Evolutionary conservation across 2,329 filamentous ascomycete species (phyloP).

Genomic region (Colletotrichum liaoningense): DNA sequence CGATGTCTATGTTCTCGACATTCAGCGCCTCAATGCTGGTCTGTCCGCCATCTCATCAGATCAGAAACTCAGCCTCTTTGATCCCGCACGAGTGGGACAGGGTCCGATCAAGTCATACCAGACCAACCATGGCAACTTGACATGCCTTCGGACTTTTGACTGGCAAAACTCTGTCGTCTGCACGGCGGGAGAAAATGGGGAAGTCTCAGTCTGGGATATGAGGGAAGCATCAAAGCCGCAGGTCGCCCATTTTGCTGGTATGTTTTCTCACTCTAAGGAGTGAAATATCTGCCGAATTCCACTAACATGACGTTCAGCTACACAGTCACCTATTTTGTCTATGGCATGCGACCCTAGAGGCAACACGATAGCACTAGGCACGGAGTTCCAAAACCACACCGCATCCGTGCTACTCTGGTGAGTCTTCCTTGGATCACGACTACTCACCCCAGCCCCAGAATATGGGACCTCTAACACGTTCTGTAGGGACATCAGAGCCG

Average conservation of each 20-base stretch:
- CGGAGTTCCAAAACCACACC: slow-evolving; percentile 74
- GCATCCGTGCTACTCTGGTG: slow-evolving; percentile 73
- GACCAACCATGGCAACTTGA: slow-evolving; percentile 71
- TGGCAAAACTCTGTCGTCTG: slow-evolving; percentile 65
- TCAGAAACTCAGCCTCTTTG: slow-evolving; percentile 74
- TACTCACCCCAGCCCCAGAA: not conserved
- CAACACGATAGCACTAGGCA: slow-evolving; percentile 76
- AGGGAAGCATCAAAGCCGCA: slow-evolving; percentile 55
- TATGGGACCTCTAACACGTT: slow-evolving; percentile 25
- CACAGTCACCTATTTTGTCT: slow-evolving; percentile 67
- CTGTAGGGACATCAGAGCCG: slow-evolving; percentile 67
- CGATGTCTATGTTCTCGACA: slow-evolving; percentile 69
- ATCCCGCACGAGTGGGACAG: slow-evolving; percentile 65
- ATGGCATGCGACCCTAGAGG: slow-evolving; percentile 69
- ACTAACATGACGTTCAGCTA: slow-evolving; percentile 48
- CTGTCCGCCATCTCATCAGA: slow-evolving; percentile 77
- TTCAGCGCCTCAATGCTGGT: slow-evolving; percentile 61
- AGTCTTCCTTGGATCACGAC: slow-evolving; percentile 31
- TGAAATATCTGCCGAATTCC: slow-evolving; percentile 16
- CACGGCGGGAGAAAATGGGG: slow-evolving; percentile 79
- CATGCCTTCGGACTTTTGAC: slow-evolving; percentile 69
- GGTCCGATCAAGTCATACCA: slow-evolving; percentile 60
- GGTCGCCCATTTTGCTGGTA: slow-evolving; percentile 59
- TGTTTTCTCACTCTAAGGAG: slow-evolving; percentile 39
- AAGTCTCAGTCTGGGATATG: slow-evolving; percentile 74